Evolutionary conservation across 371 early-diverging fungal species (phyloP), one percentile per base, ranked within the genome.

Genomic region (Mucor racemosus): DNA sequence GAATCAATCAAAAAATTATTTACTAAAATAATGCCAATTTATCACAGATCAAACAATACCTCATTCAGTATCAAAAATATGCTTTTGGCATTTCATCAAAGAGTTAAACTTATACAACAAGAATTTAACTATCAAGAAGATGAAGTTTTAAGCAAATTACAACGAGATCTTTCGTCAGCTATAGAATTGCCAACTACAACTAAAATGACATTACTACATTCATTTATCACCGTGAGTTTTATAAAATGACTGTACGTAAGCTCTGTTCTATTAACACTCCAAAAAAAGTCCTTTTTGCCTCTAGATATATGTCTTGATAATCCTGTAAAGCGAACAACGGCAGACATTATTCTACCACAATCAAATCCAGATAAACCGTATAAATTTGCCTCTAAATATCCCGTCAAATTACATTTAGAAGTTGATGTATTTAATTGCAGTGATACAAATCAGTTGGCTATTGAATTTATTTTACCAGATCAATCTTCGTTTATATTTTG

Each of bases 391-490:
- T 60, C 74, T 0, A 50, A 64, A 13, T 76, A 74, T 53, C 78
- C 82, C 7, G 63, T 77, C 34, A 63, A 71, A 35, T 44, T 85
- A 7, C 60, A 64, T 56, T 42, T 85, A 14, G 80, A 81, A 57
- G 84, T 81, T 2, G 75, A 81, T 15, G 54, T 85, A 3, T 64
- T 62, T 8, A 72, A 84, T 60, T 68, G 72, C 0, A 46, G 60
- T 15, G 81, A 84, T 65, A 67, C 69, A 8, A 76, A 64, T 39
- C 44, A 69, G 15, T 69, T 82, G 11, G 82, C 78, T 11, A 58
- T 85, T n/a, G 80, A 83, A 78, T 64, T 83, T 36, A 68, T 72
- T 4, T 60, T 75, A 26, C 82, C 84, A 1, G 80, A 84, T 65
- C 66, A 76, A 48, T 68, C 71, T 7, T 72, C 73, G 1, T 63